A percentile compares a stretch with the other conserved stretches of the same genome.
phyloP scores from a whole-genome alignment of 2,329 filamentous ascomycete genomes.

The Pestalotiopsis sp. region DNA sequence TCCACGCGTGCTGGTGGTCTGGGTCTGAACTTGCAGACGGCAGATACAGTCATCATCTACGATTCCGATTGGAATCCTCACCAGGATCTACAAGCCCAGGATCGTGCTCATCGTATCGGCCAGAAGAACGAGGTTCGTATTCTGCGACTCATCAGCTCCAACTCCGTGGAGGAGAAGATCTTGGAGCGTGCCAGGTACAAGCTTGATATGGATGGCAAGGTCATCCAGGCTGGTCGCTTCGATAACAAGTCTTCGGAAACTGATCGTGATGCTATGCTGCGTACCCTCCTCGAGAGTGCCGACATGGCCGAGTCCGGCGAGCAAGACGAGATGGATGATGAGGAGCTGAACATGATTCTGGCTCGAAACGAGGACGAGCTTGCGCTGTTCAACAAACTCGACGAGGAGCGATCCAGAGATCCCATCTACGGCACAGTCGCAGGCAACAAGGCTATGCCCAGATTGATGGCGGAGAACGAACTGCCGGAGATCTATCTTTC shows the following conservation, averaged over 20 bases:
- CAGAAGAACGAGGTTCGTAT: constrained; percentile 99
- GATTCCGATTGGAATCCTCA: constrained; percentile 99
- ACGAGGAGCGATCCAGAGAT: constrained; percentile 70
- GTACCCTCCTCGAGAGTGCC: constrained; percentile 87
- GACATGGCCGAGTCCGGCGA: constrained; percentile 70
- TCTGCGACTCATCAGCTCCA: constrained; percentile 90
- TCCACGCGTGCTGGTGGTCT: constrained; percentile 98
- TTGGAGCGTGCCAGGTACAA: constrained; percentile 96
- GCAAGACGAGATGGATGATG: constrained; percentile 97
- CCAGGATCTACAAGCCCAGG: constrained; percentile 97
- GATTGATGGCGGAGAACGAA: constrained; percentile 85
- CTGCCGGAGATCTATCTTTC: constrained; percentile 92
- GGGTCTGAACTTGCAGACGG: constrained; percentile 94
- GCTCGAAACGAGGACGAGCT: constrained; percentile 86
- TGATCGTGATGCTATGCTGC: constrained; percentile 94
- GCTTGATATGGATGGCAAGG: constrained; percentile 98
- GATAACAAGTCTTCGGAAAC: constrained; percentile 99
- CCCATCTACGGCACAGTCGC: constrained; percentile 70
- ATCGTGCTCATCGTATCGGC: constrained; percentile 99
- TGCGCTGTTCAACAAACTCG: constrained; percentile 76
- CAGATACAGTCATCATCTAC: constrained; percentile 99
- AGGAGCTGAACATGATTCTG: constrained; percentile 93
- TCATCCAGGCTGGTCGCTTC: constrained; percentile 98
- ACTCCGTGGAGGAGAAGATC: constrained; percentile 98
- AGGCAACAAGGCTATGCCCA: constrained; percentile 67